Evolutionary conservation across 2,329 filamentous ascomycete species (phyloP), one percentile per base, ranked within the genome.

Genomic region (Arthrobotrys iridis): DNA sequence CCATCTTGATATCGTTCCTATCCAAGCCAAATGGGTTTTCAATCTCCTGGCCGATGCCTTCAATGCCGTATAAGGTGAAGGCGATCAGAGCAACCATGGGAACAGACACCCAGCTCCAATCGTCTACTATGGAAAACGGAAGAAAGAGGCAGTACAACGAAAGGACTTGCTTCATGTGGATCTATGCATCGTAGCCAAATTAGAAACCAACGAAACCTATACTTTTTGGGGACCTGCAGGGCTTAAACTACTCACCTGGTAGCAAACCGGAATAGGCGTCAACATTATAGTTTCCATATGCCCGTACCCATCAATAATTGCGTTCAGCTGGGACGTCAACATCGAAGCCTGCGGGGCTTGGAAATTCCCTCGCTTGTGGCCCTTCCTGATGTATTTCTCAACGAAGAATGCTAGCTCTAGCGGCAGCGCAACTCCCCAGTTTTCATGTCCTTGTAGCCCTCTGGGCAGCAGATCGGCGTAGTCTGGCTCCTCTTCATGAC

Each of bases 1-100:
- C 88, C 84, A 89, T 88, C 80, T 89, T 89, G 81, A 90, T 90
- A 80, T 90, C 88, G 71, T 89, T 89, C 78, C 85, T 84, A 78
- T 90, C 88, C 77, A 88, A 88, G 0, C 88, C 88, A 80, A 90
- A 90, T 0, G 88, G 88, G 79, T 90, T 88, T 79, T 90, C 88
- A 0, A 90, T 81, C 81, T 89, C 87, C 10, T 84, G 85, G 0
- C 87, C 88, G 71, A 89, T 89, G 0, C 78, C 87, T 73, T 80
- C 79, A 45, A 80, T 80, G 6, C 79, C 79, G 52, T 90, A 90
- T 0, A 90, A 82, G 0, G 88, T 89, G 78, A 90, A 90, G 4
- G 85, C 85, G 8, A 89, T 85, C 8, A 90, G 82, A 1, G 84
- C 84, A 1, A 88, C 86, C 45, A 90, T 85, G 0, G 86, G 84